Percentiles rank a stretch among this genome's conserved stretches.
Conservation (phyloP, 2,329 filamentous ascomycete species). For the Falciphora oryzae region DNA sequence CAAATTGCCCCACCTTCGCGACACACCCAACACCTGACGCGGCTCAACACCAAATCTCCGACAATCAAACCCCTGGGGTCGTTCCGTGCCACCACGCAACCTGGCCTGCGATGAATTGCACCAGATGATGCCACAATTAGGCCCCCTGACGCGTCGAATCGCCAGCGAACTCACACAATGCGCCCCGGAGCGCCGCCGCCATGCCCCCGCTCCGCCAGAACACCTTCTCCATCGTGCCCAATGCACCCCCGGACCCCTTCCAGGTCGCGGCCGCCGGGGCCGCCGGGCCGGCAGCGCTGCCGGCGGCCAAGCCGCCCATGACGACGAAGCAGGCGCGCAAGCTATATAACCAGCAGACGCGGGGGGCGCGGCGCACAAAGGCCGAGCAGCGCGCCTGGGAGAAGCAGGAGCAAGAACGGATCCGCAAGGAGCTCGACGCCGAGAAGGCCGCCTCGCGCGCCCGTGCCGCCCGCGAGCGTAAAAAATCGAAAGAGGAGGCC, state of each 20-base stretch:
- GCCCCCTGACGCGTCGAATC: neutral
- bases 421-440: conserved; percentile 45
- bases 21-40: neutral
- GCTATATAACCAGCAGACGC: conserved; percentile 35
- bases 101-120: neutral
- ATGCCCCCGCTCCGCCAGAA: conserved; percentile 22
- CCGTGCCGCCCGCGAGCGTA: conserved; percentile 45
- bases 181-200: neutral
- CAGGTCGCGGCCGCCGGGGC: conserved; percentile 15
- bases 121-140: neutral
- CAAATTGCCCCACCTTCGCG: neutral
- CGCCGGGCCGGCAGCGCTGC: conserved; percentile 15
- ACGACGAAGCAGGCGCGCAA: conserved; percentile 44
- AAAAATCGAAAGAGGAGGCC: conserved; percentile 46
- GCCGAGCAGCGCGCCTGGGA: conserved; percentile 27
- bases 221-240: conserved; percentile 29
- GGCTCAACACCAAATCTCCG: neutral
- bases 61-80: neutral
- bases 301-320: conserved; percentile 33
- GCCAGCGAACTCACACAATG: neutral
- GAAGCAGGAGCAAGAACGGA: conserved; percentile 47
- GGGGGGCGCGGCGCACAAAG: conserved; percentile 32
- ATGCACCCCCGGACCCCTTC: conserved; percentile 18
- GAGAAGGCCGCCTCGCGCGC: conserved; percentile 44
- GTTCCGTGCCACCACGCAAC: no score